These are phyloP conservation scores for Pythium biforme DNA, from an alignment of 352 stramenopile species.

Conservation along the genomic window DNA sequence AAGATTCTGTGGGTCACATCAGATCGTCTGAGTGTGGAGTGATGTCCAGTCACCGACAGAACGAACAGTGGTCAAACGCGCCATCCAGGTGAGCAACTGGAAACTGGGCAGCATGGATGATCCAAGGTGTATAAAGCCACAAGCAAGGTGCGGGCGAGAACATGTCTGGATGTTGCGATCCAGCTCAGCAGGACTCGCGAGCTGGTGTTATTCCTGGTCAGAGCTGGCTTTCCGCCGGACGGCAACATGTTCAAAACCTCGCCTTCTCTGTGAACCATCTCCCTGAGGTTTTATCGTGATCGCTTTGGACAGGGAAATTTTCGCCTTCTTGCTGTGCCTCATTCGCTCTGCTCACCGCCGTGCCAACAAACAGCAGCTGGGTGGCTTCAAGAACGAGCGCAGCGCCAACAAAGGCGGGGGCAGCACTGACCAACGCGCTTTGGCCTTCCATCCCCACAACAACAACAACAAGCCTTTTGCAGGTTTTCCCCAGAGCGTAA, in stretches of 20 bases:
- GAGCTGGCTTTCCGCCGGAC: neutral
- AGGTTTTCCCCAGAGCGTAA: neutral
- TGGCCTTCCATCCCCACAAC: too few relatives aligned
- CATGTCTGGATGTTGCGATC: too few relatives aligned
- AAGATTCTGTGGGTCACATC: constrained; percentile 5
- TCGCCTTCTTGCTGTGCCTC: neutral
- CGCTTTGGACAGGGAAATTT: neutral
- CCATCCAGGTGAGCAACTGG: too few relatives aligned
- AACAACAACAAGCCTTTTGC: too few relatives aligned
- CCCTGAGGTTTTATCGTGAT: neutral
- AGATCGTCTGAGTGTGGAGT: constrained; percentile 5
- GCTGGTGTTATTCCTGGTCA: too few relatives aligned
- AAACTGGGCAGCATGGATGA: too few relatives aligned
- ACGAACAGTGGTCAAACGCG: neutral
- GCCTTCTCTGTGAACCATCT: neutral
- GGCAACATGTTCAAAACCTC: neutral
- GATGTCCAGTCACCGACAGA: neutral
- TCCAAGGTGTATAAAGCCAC: too few relatives aligned
- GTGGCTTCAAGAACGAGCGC: constrained; percentile 15
- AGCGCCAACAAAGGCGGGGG: constrained; percentile 4
- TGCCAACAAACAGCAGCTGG: constrained; percentile 6
- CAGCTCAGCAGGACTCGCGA: too few relatives aligned
- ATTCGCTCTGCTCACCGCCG: neutral
- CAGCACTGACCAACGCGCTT: neutral
- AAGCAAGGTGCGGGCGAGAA: too few relatives aligned